Evolutionary conservation across 108 stramenopile genomes (phyloP), one percentile per base, ranked within the genome.

Genomic region (Nitzschia sp.): DNA sequence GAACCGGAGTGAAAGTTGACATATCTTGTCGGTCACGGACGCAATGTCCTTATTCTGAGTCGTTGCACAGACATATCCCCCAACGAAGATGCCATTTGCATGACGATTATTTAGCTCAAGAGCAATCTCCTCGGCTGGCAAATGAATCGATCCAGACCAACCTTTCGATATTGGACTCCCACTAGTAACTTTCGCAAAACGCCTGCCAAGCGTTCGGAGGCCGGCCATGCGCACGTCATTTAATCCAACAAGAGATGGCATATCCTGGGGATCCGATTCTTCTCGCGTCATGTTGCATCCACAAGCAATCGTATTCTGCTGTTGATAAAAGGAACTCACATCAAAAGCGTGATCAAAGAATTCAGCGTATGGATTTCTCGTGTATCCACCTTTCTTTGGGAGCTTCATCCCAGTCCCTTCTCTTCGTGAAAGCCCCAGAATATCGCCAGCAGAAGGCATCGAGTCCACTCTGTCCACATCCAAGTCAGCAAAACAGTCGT

Each of bases 261-360:
- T 22, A 55, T 33, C 38, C 9, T 41, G 38, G 63, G 9, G 5
- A 44, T 16, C 3, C 53, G 38, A 55, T 22, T 64, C 71, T 23
- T 59, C n/a, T 28, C 53, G 13, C 16, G 72, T 58, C 38, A 73
- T 38, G 16, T 30, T 55, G 34, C 72, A 73, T 13, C 64, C 64
- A 47, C 55, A 59, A 1, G 19, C 23, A 0, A 11, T 27, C 9
- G 19, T 30, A 16, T 0, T 3, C 11, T 6, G 21, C 21, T 30
- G 1, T 4, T 2, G 28, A 1, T 16, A 13, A 21, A 1, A 2
- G 16, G 22, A 11, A 1, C 16, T n/a, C 6, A 38, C 66, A 22
- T 53, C 35, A 21, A 8, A 77, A 15, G 70, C 71, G 68, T 91
- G 89, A 85, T 91, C 87, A 86, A 94, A 91, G 66, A 91, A 94